phyloP scores from a whole-genome alignment of 2,329 filamentous ascomycete species.

The Orbilia quercus region DNA sequence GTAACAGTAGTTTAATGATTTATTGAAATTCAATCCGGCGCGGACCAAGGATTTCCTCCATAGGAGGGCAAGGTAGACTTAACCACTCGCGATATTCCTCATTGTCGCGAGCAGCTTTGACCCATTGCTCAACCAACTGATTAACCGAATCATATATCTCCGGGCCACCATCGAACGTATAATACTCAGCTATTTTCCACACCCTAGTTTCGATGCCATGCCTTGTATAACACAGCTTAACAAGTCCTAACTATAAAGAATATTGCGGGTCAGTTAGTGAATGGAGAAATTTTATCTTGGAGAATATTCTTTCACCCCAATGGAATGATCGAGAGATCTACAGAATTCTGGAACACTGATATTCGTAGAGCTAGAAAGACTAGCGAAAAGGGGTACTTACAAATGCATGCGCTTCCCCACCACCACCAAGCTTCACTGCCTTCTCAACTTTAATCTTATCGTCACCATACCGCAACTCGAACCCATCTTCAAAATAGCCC shows the following conservation, averaged over 20 bases:
- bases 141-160: neutral
- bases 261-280: neutral
- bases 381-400: too few relatives aligned
- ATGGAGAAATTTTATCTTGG: neutral
- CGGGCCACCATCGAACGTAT: neutral
- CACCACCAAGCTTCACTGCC: neutral
- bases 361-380: too few relatives aligned
- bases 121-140: constrained; percentile 7
- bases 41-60: neutral
- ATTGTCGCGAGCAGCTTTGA: neutral
- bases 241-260: neutral
- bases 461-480: neutral
- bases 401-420: too few relatives aligned
- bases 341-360: too few relatives aligned
- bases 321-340: neutral
- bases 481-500: neutral
- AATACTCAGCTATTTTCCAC: constrained; percentile 8
- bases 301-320: neutral
- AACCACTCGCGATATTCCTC: constrained; percentile 5
- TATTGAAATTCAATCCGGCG: constrained; percentile 1
- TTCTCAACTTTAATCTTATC: neutral
- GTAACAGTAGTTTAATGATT: neutral
- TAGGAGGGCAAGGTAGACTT: constrained; percentile 1
- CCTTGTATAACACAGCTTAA: neutral
- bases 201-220: neutral